Conservation (phyloP, 2,329 filamentous ascomycete genomes). For the Xylariaceae sp. region DNA sequence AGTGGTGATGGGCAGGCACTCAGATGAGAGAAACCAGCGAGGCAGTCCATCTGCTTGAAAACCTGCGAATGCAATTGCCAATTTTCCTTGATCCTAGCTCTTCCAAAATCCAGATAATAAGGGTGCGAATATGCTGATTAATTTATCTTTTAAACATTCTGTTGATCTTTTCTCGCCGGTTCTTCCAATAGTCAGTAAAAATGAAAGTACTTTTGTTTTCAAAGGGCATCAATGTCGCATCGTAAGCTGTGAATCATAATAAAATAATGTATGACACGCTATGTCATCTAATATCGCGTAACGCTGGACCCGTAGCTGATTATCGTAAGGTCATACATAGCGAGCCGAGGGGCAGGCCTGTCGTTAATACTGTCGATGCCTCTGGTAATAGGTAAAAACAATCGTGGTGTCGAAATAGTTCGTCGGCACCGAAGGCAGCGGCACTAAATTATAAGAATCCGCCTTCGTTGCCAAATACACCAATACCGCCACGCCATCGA, state of each 20-base stretch:
- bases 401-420: background rate
- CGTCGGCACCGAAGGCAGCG: background rate
- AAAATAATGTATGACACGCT: constrained; percentile 11
- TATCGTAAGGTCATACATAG: constrained; percentile 21
- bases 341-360: background rate
- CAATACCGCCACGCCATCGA: constrained; percentile 54
- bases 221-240: constrained; percentile 10
- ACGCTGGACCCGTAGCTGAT: constrained; percentile 6
- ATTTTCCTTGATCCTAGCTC: constrained; percentile 1
- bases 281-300: constrained; percentile 12
- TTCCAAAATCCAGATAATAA: constrained; percentile 1
- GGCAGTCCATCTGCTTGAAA: background rate
- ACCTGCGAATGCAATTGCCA: background rate
- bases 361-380: constrained; percentile 17
- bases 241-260: constrained; percentile 14
- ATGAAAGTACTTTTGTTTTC: background rate
- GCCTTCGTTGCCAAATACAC: constrained; percentile 50
- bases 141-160: constrained; percentile 3
- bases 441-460: constrained; percentile 46
- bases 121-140: background rate
- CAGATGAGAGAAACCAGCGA: background rate
- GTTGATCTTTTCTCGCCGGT: background rate
- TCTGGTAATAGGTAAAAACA: background rate
- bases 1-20: background rate
- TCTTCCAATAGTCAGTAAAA: background rate